Conservation (phyloP, 768 basidiomycete species). For the Termitomyces sp. region DNA sequence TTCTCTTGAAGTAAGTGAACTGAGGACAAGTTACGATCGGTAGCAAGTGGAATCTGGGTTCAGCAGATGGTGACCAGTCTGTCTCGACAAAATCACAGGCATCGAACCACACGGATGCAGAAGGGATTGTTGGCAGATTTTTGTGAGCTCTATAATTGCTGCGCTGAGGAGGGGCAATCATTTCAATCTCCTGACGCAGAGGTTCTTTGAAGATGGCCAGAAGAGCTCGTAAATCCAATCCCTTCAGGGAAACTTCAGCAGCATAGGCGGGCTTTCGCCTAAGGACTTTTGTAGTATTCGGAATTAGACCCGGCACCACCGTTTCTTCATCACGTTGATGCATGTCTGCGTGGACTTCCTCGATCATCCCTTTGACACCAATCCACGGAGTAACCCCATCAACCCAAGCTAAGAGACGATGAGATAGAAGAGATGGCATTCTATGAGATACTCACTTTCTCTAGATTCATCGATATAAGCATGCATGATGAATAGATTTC, state of each 20-base stretch:
- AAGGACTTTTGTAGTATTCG: conserved; percentile 56
- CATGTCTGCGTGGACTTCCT: conserved; percentile 83
- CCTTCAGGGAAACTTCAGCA: conserved; percentile 78
- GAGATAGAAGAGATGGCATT: neutral
- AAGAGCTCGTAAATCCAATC: conserved; percentile 74
- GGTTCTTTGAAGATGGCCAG: conserved; percentile 77
- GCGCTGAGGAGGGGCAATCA: conserved; percentile 43
- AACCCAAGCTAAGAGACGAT: conserved; percentile 56
- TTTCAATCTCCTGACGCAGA: conserved; percentile 56
- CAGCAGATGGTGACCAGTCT: conserved; percentile 54
- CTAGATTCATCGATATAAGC: conserved; percentile 79
- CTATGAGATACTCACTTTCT: conserved; percentile 43
- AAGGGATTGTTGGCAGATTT: conserved; percentile 41
- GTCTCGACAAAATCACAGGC: conserved; percentile 81
- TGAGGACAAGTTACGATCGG: conserved; percentile 78
- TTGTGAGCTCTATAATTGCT: conserved; percentile 49
- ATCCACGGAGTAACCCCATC: conserved; percentile 78
- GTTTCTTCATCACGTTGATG: conserved; percentile 90
- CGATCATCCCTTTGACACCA: conserved; percentile 82
- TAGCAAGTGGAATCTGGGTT: conserved; percentile 66
- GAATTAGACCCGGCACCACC: conserved; percentile 51
- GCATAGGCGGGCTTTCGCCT: conserved; percentile 86
- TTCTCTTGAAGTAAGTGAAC: conserved; percentile 77
- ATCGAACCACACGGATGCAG: conserved; percentile 69
- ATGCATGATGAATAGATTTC: conserved; percentile 82